Conservation (phyloP, 2,329 filamentous ascomycete species). For the Geosmithia putterillii region DNA sequence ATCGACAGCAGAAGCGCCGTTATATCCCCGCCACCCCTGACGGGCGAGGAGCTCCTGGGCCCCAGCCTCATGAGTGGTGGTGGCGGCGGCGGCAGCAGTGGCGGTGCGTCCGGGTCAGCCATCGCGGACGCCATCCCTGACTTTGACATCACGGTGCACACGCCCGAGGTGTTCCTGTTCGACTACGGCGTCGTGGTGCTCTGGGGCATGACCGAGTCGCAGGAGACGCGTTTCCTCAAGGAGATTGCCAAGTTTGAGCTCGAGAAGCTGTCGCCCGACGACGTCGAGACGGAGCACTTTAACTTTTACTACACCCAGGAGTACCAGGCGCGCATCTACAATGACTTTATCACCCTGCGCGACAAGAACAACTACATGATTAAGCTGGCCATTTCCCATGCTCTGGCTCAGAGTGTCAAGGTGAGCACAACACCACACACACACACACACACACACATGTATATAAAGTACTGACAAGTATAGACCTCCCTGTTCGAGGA, state of each 20-base stretch:
- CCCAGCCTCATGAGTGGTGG: conserved; percentile 21
- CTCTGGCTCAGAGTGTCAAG: conserved; percentile 91
- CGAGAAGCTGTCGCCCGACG: conserved; percentile 77
- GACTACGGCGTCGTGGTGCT: conserved; percentile 96
- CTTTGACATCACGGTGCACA: conserved; percentile 81
- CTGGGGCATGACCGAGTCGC: conserved; percentile 89
- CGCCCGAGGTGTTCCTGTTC: conserved; percentile 89
- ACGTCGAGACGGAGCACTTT: conserved; percentile 93
- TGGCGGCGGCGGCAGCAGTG: conserved; percentile 7
- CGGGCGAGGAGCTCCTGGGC: conserved; percentile 20
- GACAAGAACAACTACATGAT: conserved; percentile 98
- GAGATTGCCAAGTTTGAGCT: conserved; percentile 90
- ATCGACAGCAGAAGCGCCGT: too few species aligned
- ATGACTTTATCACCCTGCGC: conserved; percentile 91
- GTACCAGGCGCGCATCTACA: conserved; percentile 97
- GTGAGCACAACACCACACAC: conserved; percentile 28
- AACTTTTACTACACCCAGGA: conserved; percentile 99
- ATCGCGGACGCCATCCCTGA: conserved; percentile 44
- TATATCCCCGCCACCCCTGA: conserved; percentile 11
- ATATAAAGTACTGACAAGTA: background rate
- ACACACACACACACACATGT: background rate
- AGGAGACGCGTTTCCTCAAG: conserved; percentile 84
- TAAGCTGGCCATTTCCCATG: conserved; percentile 92
- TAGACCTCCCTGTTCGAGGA: conserved; percentile 93
- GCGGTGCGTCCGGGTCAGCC: conserved; percentile 5